phyloP scores from a whole-genome alignment of 306 rosid species.

The Dalbergia cochinchinensis region DNA sequence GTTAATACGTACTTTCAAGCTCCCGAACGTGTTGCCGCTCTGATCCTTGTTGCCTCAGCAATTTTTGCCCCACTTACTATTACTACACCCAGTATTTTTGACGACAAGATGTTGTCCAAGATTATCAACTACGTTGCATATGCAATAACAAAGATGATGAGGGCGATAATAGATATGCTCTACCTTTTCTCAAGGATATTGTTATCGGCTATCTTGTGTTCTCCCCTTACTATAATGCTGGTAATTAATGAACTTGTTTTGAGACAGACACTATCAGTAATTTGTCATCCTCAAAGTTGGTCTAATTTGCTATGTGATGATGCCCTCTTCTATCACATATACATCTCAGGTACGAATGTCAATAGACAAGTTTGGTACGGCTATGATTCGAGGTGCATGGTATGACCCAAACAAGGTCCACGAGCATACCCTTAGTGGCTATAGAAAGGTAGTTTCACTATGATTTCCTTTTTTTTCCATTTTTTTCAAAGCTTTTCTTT shows the following conservation, averaged over 20 bases:
- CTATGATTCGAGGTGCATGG: constrained; percentile 84
- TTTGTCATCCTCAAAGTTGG: neutral
- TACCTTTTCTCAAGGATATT: constrained; percentile 64
- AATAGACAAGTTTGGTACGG: constrained; percentile 76
- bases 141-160: constrained; percentile 58
- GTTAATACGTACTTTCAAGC: constrained; percentile 86
- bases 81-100: constrained; percentile 43
- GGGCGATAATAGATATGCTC: constrained; percentile 55
- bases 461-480: constrained; percentile 11
- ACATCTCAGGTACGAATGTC: constrained; percentile 68
- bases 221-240: constrained; percentile 68
- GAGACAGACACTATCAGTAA: neutral
- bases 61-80: constrained; percentile 69
- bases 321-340: constrained; percentile 26
- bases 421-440: constrained; percentile 70
- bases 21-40: constrained; percentile 86
- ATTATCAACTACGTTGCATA: constrained; percentile 53
- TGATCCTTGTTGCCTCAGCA: constrained; percentile 89
- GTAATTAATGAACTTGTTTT: constrained; percentile 64
- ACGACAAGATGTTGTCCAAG: constrained; percentile 58
- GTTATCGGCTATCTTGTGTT: constrained; percentile 71
- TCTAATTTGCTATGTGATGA: neutral
- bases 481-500: neutral
- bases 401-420: constrained; percentile 69
- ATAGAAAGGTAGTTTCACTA: constrained; percentile 70